Conservation (phyloP, 2,329 filamentous ascomycete species). For the Colletotrichum sp. region DNA sequence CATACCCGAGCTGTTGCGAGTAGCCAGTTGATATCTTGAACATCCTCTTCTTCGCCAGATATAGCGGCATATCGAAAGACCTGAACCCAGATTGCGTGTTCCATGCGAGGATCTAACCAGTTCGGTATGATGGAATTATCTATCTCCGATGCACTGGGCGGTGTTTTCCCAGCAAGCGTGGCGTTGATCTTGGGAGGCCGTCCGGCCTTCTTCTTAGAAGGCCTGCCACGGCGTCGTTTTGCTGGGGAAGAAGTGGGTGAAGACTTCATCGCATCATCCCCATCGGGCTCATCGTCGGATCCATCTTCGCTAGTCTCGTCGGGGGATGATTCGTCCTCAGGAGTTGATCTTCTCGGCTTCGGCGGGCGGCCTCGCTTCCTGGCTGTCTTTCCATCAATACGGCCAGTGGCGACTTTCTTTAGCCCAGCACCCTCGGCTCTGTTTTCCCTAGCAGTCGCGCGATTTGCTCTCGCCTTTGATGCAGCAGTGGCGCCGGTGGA, state of each 20-base stretch:
- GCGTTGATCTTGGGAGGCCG: neutral
- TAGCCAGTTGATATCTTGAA: slow-evolving; percentile 64
- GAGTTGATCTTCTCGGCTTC: neutral
- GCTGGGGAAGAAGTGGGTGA: neutral
- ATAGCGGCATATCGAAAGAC: slow-evolving; percentile 73
- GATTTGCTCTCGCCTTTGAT: neutral
- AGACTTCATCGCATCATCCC: neutral
- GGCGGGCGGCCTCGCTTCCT: neutral
- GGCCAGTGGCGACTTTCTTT: neutral
- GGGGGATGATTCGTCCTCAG: neutral
- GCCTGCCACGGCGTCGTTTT: neutral
- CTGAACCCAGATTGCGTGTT: slow-evolving; percentile 71
- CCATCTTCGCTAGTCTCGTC: neutral
- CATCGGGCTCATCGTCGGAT: neutral
- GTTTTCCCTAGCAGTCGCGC: neutral
- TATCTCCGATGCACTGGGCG: neutral
- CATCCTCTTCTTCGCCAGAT: slow-evolving; percentile 27
- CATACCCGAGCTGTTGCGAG: slow-evolving; percentile 67
- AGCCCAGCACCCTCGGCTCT: neutral
- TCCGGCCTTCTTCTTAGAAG: neutral
- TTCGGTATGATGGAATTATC: slow-evolving; percentile 46
- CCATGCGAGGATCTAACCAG: slow-evolving; percentile 61
- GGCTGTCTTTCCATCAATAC: neutral
- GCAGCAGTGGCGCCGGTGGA: neutral
- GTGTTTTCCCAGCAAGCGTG: neutral